phyloP scores from a whole-genome alignment of 768 basidiomycete genomes.

The Phlebiopsis flavidoalba region DNA sequence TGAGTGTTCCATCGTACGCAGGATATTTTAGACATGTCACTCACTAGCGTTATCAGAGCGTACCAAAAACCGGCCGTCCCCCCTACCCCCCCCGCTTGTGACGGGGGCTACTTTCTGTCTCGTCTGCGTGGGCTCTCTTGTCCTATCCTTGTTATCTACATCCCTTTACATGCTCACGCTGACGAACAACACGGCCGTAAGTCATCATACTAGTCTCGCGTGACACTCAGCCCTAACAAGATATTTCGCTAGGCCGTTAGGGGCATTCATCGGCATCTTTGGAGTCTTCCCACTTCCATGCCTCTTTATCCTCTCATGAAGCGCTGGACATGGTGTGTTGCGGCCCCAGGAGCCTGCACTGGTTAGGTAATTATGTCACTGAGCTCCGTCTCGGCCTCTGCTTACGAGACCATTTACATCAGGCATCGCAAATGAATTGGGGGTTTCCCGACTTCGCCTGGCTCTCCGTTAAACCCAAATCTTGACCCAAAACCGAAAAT shows the following conservation, averaged over 20 bases:
- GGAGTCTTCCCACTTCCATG: constrained; percentile 7
- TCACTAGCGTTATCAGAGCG: constrained; percentile 21
- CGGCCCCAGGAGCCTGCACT: constrained; percentile 62
- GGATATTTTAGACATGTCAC: not conserved
- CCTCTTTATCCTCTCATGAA: constrained; percentile 47
- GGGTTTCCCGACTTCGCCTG: constrained; percentile 1
- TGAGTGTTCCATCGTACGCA: constrained; percentile 11
- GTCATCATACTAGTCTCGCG: not conserved
- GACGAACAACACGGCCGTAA: constrained; percentile 12
- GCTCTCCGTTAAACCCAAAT: not conserved
- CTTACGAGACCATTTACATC: not conserved
- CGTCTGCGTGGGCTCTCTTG: constrained; percentile 24
- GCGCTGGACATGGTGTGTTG: constrained; percentile 47
- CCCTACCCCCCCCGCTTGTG: no score
- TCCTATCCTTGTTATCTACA: constrained; percentile 11
- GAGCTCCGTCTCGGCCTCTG: not conserved
- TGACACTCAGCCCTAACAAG: not conserved
- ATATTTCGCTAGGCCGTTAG: no score
- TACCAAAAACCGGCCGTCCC: constrained; percentile 29
- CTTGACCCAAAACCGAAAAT: not conserved
- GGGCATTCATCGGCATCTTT: constrained; percentile 2
- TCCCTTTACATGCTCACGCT: constrained; percentile 10
- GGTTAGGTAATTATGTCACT: constrained; percentile 36
- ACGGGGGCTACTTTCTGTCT: constrained; percentile 25
- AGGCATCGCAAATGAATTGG: constrained; percentile 5